Evolutionary conservation across 106 monocot genomes (phyloP).

Genomic region (Dioscorea zingiberensis): DNA sequence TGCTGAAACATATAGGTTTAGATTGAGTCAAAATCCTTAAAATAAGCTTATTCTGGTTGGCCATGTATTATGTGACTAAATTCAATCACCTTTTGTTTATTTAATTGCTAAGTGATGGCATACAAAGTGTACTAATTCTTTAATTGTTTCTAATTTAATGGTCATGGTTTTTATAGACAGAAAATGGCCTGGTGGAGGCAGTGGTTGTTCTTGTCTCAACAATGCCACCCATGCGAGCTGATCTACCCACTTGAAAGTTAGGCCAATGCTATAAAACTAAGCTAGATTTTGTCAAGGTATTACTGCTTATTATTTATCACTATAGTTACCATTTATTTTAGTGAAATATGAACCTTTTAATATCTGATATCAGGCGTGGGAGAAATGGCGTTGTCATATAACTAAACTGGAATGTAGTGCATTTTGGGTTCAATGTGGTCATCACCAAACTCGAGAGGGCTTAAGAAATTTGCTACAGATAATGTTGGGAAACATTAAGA

Average conservation of each 20-base stretch:
- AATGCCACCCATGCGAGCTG: slow-evolving; percentile 81
- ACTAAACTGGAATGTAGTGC: slow-evolving; percentile 75
- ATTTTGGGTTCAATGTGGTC: slow-evolving; percentile 89
- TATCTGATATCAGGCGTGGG: slow-evolving; percentile 61
- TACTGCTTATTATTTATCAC: neutral
- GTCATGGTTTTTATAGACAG: slow-evolving; percentile 43
- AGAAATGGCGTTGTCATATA: slow-evolving; percentile 90
- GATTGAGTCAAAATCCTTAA: no score
- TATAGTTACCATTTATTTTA: no score
- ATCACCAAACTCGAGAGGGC: slow-evolving; percentile 72
- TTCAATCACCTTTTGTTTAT: no score
- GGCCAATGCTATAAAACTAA: slow-evolving; percentile 78
- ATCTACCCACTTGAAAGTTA: slow-evolving; percentile 52
- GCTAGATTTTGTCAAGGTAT: slow-evolving; percentile 91
- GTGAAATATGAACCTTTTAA: slow-evolving; percentile 1
- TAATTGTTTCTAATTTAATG: no score
- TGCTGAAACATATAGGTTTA: no score
- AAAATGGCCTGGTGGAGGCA: slow-evolving; percentile 96
- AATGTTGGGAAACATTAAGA: slow-evolving; percentile 70
- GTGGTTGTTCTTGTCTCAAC: slow-evolving; percentile 79
- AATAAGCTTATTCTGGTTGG: no score
- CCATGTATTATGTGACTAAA: no score
- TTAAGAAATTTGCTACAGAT: slow-evolving; percentile 80
- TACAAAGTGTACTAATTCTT: no score
- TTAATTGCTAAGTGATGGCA: no score